A percentile compares a stretch with the other conserved stretches of the same genome.
Evolutionary conservation across 192 early-diverging fungal genomes (phyloP).

Genomic region (Coemansia sp.): DNA sequence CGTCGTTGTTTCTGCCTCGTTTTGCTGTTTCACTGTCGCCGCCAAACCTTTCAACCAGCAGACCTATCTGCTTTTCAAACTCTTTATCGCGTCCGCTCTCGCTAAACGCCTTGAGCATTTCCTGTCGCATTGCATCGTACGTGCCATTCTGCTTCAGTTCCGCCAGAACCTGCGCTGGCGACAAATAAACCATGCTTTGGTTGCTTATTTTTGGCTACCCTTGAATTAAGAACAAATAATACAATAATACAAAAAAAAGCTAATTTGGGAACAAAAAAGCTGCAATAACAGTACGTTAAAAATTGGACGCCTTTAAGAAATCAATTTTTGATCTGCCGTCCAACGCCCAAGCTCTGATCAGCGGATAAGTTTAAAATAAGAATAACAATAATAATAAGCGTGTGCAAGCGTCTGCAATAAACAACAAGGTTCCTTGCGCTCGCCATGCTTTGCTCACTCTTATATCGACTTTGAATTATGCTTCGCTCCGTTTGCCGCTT

Average conservation of each 20-base stretch:
- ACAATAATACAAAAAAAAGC: not conserved
- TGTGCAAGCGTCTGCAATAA: too few relatives aligned
- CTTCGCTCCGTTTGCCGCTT: too few relatives aligned
- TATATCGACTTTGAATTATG: too few relatives aligned
- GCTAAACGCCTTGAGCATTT: slow-evolving; percentile 24
- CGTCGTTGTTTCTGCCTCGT: slow-evolving; percentile 6
- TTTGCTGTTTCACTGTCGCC: slow-evolving; percentile 7
- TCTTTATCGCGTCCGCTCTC: slow-evolving; percentile 24
- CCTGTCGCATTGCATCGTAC: slow-evolving; percentile 32
- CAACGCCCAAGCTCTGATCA: not conserved
- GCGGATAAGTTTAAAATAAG: not conserved
- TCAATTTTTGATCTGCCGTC: too few relatives aligned
- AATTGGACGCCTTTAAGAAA: not conserved
- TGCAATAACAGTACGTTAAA: too few relatives aligned
- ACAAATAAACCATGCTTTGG: slow-evolving; percentile 12
- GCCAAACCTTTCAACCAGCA: slow-evolving; percentile 12
- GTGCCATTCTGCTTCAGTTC: slow-evolving; percentile 31
- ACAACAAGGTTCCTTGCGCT: too few relatives aligned
- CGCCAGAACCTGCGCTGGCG: slow-evolving; percentile 35
- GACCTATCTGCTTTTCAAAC: slow-evolving; percentile 13
- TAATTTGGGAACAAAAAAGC: not conserved
- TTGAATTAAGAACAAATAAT: not conserved
- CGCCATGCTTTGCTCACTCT: too few relatives aligned
- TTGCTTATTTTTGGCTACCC: not conserved
- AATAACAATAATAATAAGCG: not conserved